These are phyloP conservation scores for Umbellularia californica DNA, from an alignment of 164 flowering plant genomes.

Conservation along the genomic window DNA sequence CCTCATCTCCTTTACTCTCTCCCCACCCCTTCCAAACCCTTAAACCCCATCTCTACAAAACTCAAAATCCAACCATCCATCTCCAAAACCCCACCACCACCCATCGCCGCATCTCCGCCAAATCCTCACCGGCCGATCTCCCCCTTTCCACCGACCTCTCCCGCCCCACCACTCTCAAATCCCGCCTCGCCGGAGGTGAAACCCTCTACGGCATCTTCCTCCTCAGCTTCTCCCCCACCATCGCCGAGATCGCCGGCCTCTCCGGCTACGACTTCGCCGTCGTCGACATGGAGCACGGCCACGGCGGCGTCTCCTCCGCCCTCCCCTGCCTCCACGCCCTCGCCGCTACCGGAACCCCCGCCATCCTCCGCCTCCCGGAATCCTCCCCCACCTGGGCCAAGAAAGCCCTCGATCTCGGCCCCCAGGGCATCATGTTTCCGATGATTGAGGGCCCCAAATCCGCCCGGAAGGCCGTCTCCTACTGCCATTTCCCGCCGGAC, in stretches of 20 bases:
- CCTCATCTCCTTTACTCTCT: not conserved
- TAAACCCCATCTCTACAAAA: not conserved
- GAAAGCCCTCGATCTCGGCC: constrained; percentile 89
- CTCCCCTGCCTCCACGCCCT: constrained; percentile 74
- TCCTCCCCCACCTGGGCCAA: constrained; percentile 69
- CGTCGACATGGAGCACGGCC: constrained; percentile 93
- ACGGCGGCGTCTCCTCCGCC: constrained; percentile 68
- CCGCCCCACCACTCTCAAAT: constrained; percentile 42
- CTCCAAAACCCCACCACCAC: constrained; percentile 2
- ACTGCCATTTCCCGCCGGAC: constrained; percentile 73
- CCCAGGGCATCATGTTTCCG: constrained; percentile 93
- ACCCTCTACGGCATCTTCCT: constrained; percentile 87
- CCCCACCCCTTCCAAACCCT: not conserved
- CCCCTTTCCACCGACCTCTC: constrained; percentile 7
- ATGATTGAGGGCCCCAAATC: constrained; percentile 60
- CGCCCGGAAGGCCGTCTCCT: constrained; percentile 69
- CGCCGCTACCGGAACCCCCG: constrained; percentile 55
- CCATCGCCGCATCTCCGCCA: constrained; percentile 13
- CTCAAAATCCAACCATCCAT: not conserved
- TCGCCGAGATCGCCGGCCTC: constrained; percentile 82
- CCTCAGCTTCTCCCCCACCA: constrained; percentile 74
- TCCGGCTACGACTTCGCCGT: constrained; percentile 89
- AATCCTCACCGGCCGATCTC: constrained; percentile 21
- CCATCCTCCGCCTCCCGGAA: constrained; percentile 77
- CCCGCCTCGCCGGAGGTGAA: constrained; percentile 66